A percentile compares a stretch with the other conserved stretches of the same genome.
Evolutionary conservation across 2,329 filamentous ascomycete genomes (phyloP).

Genomic region (Botrytis squamosa): DNA sequence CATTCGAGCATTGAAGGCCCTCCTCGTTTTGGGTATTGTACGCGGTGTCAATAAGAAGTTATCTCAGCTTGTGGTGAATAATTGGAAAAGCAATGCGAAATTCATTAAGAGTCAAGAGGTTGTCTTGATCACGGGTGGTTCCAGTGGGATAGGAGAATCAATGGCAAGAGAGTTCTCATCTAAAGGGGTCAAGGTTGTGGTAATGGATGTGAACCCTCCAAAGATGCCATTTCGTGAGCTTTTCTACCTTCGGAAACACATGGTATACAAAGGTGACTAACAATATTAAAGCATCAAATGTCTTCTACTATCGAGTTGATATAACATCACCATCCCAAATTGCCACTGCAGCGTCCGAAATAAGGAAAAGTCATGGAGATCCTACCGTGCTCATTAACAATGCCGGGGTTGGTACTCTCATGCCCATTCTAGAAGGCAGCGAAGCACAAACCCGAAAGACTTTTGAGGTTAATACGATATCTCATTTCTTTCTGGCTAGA

Average conservation of each 20-base stretch:
- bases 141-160: constrained; percentile 59
- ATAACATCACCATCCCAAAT: constrained; percentile 59
- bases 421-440: constrained; percentile 56
- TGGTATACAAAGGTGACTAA: constrained; percentile 14
- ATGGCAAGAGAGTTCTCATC: constrained; percentile 64
- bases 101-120: constrained; percentile 68
- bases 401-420: constrained; percentile 60
- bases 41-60: constrained; percentile 50
- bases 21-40: constrained; percentile 53
- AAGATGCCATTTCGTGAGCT: constrained; percentile 34
- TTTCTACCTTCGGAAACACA: background rate
- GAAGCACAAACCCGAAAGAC: constrained; percentile 60
- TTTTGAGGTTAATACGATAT: constrained; percentile 68
- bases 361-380: constrained; percentile 56
- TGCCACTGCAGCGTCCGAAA: constrained; percentile 48
- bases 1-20: constrained; percentile 28
- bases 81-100: constrained; percentile 48
- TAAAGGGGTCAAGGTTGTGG: constrained; percentile 63
- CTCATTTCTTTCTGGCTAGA: constrained; percentile 62
- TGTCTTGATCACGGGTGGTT: constrained; percentile 73
- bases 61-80: constrained; percentile 50
- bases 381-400: constrained; percentile 74
- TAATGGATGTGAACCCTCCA: constrained; percentile 65
- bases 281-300: constrained; percentile 45
- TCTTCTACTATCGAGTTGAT: constrained; percentile 67